Base-by-base conservation (phyloP, 2,329 filamentous ascomycete genomes). In the Clonostachys rhizophaga region DNA sequence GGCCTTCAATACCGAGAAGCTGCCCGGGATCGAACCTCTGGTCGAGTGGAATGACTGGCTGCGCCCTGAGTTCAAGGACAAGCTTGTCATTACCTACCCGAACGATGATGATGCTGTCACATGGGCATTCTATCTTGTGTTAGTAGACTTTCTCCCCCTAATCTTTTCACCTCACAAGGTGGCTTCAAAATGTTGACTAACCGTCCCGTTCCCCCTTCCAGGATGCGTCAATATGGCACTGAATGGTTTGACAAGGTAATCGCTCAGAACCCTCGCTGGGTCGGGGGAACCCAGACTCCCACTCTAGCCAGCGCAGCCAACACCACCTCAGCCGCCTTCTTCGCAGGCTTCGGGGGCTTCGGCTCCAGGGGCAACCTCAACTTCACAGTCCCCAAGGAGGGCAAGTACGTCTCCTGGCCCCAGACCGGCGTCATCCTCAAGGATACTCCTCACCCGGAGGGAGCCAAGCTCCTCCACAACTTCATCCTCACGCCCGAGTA, bases 51-150 rank as follows among this genome's bases (percentile, higher is more conserved):
- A 61, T 1, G 72, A 77, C 49, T 71, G 67, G 46, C 57, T 75
- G 4, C 63, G 68, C 8, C 75, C 76, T 0, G 68, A 74, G 48
- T 76, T 70, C 60, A 80, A 80, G 59, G 61, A 73, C 49, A 79
- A 75, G 57, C 60, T 81, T 5, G 71, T 72, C 3, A 55, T 81
- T 11, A 79, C 76, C 0, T 80, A 80, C 47, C 78, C 78, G 10
- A 78, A 80, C 49, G 78, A 81, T 39, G 78, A 81, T 40, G 78
- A 81, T 46, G 77, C 78, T 1, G 70, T 81, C 3, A 60, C 77
- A 1, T 79, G 65, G 40, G 69, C 71, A 4, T 78, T 75, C 40
- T 64, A 76, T 39, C 59, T 76, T 2, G 69, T 79, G 69, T 71
- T 57, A 63, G 67, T 55, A 13, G 3, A 11, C 16, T 17, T 7